phyloP scores from a whole-genome alignment of 2,329 filamentous ascomycete genomes.

The Monosporascus cannonballus region DNA sequence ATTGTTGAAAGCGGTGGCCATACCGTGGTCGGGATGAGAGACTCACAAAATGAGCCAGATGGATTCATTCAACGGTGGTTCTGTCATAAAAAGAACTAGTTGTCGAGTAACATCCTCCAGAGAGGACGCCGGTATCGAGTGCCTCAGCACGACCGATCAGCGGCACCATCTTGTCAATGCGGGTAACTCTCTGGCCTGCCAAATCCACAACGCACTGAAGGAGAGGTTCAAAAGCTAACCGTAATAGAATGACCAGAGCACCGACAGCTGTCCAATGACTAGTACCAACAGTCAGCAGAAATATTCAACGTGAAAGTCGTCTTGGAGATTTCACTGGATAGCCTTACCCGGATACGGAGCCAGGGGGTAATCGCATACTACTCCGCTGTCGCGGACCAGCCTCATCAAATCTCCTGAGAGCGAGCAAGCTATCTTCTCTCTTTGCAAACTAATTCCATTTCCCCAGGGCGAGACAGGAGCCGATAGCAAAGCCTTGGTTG shows the following conservation, averaged over 20 bases:
- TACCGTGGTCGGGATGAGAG: no score
- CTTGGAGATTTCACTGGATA: neutral
- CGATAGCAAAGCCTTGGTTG: conserved; percentile 15
- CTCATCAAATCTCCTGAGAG: conserved; percentile 19
- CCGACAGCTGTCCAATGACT: conserved; percentile 12
- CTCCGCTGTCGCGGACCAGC: conserved; percentile 19
- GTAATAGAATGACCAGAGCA: conserved; percentile 8
- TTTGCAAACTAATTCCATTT: conserved; percentile 20
- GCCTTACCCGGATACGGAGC: conserved; percentile 12
- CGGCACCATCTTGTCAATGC: neutral
- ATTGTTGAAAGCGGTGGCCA: conserved; percentile 1
- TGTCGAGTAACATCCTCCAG: no score
- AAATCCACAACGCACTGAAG: conserved; percentile 15
- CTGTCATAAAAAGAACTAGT: no score
- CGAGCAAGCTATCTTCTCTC: conserved; percentile 8
- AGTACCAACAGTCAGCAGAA: neutral
- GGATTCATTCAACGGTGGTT: no score
- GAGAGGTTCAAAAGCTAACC: conserved; percentile 14
- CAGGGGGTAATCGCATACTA: conserved; percentile 15
- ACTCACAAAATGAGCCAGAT: no score
- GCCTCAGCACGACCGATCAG: conserved; percentile 2
- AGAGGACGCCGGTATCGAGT: neutral
- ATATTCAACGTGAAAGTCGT: neutral
- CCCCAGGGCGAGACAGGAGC: conserved; percentile 16
- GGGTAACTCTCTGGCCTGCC: conserved; percentile 4